Evolutionary conservation across 2,329 filamentous ascomycete species (phyloP).

Genomic region (Epichloe festucae): DNA sequence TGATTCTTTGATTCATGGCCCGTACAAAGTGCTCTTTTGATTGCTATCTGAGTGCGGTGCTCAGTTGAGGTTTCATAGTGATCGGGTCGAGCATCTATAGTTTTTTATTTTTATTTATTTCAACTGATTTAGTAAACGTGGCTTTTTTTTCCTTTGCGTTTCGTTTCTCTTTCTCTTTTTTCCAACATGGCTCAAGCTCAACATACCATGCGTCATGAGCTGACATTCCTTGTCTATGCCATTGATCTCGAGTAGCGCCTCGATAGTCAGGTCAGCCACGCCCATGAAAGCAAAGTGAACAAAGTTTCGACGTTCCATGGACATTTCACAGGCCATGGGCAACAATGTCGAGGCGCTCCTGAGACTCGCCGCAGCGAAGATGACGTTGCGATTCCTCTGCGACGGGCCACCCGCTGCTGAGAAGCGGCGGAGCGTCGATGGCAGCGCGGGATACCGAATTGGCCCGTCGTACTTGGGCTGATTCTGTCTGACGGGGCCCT

Average conservation of each 20-base stretch:
- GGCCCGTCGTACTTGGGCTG: conserved; percentile 48
- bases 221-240: conserved; percentile 61
- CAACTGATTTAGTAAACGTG: background rate
- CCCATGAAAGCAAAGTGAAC: conserved; percentile 78
- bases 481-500: background rate
- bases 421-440: conserved; percentile 47
- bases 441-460: conserved; percentile 55
- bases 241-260: conserved; percentile 62
- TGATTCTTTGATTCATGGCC: background rate
- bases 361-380: conserved; percentile 68
- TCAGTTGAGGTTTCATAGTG: conserved; percentile 57
- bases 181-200: no score
- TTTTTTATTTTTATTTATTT: background rate
- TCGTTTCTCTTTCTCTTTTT: no score
- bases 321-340: conserved; percentile 82
- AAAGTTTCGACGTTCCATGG: conserved; percentile 48
- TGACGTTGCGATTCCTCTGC: conserved; percentile 50
- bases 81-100: conserved; percentile 64
- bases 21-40: conserved; percentile 51
- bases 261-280: conserved; percentile 53
- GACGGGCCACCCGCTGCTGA: conserved; percentile 37
- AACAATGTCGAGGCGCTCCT: conserved; percentile 60
- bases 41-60: conserved; percentile 51
- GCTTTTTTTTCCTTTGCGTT: no score
- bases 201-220: conserved; percentile 44